These are phyloP conservation scores for Fraxinus baroniana DNA, from an alignment of 305 asterid genomes.

Conservation along the genomic window DNA sequence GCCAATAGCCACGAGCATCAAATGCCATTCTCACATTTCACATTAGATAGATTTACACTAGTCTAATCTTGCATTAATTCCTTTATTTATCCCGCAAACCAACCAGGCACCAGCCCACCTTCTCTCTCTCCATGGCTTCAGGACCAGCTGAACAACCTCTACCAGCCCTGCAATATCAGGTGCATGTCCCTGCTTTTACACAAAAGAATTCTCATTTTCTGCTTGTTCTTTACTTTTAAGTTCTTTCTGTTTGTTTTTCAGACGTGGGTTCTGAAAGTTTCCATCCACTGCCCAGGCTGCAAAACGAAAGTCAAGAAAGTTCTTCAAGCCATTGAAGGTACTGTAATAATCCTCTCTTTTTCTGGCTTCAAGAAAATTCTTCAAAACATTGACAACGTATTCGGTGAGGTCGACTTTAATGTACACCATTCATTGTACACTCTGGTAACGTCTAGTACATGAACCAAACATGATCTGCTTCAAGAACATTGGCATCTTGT, in stretches of 20 bases:
- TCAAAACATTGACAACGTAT: background rate
- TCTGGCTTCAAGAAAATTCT: background rate
- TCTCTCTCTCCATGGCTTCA: constrained; percentile 44
- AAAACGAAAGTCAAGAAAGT: constrained; percentile 76
- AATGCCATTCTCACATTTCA: constrained; percentile 7
- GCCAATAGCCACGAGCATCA: background rate
- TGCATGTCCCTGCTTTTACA: constrained; percentile 14
- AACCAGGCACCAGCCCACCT: background rate
- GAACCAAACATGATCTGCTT: background rate
- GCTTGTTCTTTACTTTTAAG: background rate
- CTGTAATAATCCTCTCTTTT: background rate
- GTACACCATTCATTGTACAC: background rate
- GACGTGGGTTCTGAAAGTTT: constrained; percentile 82
- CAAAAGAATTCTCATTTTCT: background rate
- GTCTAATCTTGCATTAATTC: constrained; percentile 24
- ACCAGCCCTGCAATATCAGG: constrained; percentile 60
- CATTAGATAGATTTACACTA: background rate
- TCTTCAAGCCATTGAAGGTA: constrained; percentile 78
- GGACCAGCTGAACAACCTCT: constrained; percentile 41
- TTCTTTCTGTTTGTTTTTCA: constrained; percentile 27
- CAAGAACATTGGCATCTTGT: background rate
- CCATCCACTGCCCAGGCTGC: constrained; percentile 91
- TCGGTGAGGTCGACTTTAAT: background rate
- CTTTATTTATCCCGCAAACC: constrained; percentile 9
- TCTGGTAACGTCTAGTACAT: background rate